Evolutionary conservation across 2,329 filamentous ascomycete genomes (phyloP).

Genomic region (Fusarium haematococcum): DNA sequence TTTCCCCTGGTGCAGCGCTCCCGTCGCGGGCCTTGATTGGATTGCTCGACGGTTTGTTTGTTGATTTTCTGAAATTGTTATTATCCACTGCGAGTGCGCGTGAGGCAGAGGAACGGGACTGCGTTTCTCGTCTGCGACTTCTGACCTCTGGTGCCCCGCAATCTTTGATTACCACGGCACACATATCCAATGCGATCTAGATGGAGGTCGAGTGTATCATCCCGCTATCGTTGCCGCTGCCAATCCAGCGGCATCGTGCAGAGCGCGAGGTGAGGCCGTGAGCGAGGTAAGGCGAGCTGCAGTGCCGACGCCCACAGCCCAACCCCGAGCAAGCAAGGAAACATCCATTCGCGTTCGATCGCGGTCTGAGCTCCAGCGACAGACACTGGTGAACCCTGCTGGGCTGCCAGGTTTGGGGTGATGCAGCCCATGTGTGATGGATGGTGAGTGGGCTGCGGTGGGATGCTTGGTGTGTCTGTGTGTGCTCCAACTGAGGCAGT

Average conservation of each 20-base stretch:
- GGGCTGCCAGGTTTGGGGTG: slow-evolving; percentile 20
- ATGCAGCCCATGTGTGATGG: slow-evolving; percentile 30
- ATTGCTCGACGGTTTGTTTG: slow-evolving; percentile 36
- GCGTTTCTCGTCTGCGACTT: slow-evolving; percentile 40
- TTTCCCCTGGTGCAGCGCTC: slow-evolving; percentile 27
- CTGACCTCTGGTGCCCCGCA: slow-evolving; percentile 33
- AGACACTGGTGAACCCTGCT: slow-evolving; percentile 25
- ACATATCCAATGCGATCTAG: slow-evolving; percentile 24
- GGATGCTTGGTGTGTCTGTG: slow-evolving; percentile 5
- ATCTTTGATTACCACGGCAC: slow-evolving; percentile 28
- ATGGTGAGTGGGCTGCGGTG: slow-evolving; percentile 16
- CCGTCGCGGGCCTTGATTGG: slow-evolving; percentile 37
- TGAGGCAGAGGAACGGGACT: slow-evolving; percentile 26
- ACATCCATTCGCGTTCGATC: slow-evolving; percentile 13
- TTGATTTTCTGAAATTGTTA: slow-evolving; percentile 46
- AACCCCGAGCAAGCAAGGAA: slow-evolving; percentile 4
- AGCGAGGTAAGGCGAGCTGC: slow-evolving; percentile 20
- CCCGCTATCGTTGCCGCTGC: slow-evolving; percentile 6
- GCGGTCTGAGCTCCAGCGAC: slow-evolving; percentile 21
- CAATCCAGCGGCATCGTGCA: not conserved
- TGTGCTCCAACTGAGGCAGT: slow-evolving; percentile 34
- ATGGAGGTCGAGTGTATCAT: slow-evolving; percentile 29
- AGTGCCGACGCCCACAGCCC: slow-evolving; percentile 32
- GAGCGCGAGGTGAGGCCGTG: not conserved
- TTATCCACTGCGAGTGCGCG: slow-evolving; percentile 40